These are phyloP conservation scores for Saturnispora kantuleensis DNA, from an alignment of 805 yeast genomes.

Conservation along the genomic window DNA sequence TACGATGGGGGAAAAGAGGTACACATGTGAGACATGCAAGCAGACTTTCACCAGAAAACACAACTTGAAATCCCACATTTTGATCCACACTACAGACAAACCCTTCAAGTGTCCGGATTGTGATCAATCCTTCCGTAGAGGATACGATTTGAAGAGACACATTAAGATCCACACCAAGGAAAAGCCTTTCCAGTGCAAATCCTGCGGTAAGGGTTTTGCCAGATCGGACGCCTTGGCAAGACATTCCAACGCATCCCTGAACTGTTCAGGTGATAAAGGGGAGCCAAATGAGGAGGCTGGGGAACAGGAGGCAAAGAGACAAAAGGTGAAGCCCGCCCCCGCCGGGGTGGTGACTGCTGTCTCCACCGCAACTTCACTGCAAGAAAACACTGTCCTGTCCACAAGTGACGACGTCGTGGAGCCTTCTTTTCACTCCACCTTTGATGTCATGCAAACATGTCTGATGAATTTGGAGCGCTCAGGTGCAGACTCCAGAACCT, in stretches of 20 bases:
- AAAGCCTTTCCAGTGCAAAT: constrained; percentile 51
- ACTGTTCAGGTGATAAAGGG: constrained; percentile 15
- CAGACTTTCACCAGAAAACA: constrained; percentile 64
- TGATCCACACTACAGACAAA: constrained; percentile 55
- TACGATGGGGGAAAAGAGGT: constrained; percentile 24
- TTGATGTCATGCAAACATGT: background rate
- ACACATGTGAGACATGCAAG: constrained; percentile 48
- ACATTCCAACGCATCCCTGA: constrained; percentile 39
- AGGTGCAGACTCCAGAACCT: background rate
- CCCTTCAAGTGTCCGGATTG: constrained; percentile 60
- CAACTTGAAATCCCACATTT: constrained; percentile 60
- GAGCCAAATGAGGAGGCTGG: background rate
- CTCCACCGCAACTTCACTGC: too few relatives aligned
- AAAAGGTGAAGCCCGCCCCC: background rate
- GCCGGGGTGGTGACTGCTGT: too few relatives aligned
- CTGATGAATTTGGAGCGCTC: background rate
- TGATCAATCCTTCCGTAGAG: constrained; percentile 51
- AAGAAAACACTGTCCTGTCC: too few relatives aligned
- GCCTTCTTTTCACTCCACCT: background rate
- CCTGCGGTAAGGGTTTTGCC: constrained; percentile 58
- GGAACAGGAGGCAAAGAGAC: background rate
- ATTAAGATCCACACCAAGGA: constrained; percentile 69
- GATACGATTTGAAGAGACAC: constrained; percentile 71
- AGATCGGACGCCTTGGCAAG: constrained; percentile 68
- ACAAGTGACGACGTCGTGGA: too few relatives aligned